Percentiles rank a stretch among this genome's conserved stretches.
phyloP scores from a whole-genome alignment of 306 rosid species.

The Castanea crenata region DNA sequence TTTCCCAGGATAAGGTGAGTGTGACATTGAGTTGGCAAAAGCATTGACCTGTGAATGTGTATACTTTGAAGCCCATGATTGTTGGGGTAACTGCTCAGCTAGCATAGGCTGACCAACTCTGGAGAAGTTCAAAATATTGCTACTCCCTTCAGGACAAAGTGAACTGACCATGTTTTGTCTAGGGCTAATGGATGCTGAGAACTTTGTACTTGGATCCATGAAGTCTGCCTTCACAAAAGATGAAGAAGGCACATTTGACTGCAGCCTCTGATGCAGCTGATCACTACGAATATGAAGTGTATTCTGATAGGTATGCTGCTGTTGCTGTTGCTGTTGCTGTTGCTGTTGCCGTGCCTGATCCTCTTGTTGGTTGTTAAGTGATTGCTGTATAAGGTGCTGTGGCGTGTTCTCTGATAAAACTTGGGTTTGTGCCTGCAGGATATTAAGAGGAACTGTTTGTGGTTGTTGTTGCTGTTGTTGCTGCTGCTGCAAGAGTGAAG shows the following conservation, averaged over 20 bases:
- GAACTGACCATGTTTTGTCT: conserved; percentile 57
- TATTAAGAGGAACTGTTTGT: conserved; percentile 50
- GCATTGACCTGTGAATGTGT: conserved; percentile 49
- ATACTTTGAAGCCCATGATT: conserved; percentile 55
- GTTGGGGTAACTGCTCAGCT: conserved; percentile 68
- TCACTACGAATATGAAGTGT: conserved; percentile 50
- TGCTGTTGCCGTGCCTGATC: conserved; percentile 59
- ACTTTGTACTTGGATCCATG: conserved; percentile 58
- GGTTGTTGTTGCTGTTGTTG: conserved; percentile 34
- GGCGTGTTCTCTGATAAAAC: conserved; percentile 52
- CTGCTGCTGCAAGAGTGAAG: conserved; percentile 63
- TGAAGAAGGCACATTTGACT: conserved; percentile 58
- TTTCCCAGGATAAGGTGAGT: conserved; percentile 57
- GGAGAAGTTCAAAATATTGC: conserved; percentile 49
- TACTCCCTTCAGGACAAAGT: conserved; percentile 65
- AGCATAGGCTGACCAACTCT: conserved; percentile 55
- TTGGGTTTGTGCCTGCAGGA: conserved; percentile 55
- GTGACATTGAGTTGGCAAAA: conserved; percentile 54
- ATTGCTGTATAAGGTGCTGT: conserved; percentile 59
- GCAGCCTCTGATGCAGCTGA: conserved; percentile 69
- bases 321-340: conserved; percentile 50
- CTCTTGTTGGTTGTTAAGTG: conserved; percentile 48
- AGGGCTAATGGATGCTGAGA: conserved; percentile 45
- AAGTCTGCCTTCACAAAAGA: conserved; percentile 60
- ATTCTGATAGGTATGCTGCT: conserved; percentile 51